Percentiles rank a stretch among this genome's conserved stretches.
These are phyloP conservation scores for Globisporangium spiculum DNA, from an alignment of 352 stramenopile species.

Conservation along the genomic window DNA sequence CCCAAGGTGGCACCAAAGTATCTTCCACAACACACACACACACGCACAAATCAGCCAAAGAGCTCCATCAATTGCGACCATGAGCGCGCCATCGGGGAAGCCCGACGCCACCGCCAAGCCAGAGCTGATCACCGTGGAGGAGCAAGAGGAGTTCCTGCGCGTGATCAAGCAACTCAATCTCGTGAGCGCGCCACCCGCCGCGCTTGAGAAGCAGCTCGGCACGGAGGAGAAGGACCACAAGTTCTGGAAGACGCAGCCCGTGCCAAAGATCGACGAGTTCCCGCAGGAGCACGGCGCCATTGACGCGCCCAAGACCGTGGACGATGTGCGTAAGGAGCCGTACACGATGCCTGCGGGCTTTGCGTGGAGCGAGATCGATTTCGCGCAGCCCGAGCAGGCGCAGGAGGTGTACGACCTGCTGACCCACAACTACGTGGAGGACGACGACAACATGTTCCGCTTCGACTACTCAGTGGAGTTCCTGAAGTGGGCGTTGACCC, in stretches of 20 bases:
- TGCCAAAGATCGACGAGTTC: constrained; percentile 68
- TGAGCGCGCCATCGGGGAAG: background rate
- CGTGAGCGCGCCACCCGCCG: constrained; percentile 23
- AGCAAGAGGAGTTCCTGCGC: constrained; percentile 78
- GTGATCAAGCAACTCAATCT: constrained; percentile 67
- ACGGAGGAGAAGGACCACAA: constrained; percentile 52
- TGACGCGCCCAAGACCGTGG: constrained; percentile 87
- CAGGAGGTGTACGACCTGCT: constrained; percentile 97
- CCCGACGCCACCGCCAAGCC: constrained; percentile 10
- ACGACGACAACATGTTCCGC: constrained; percentile 97
- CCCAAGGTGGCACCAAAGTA: background rate
- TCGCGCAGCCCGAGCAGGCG: constrained; percentile 68
- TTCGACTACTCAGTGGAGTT: constrained; percentile 89
- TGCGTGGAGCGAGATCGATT: constrained; percentile 90
- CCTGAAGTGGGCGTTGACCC: constrained; percentile 91
- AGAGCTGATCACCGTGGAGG: constrained; percentile 45
- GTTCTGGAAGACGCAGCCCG: constrained; percentile 91
- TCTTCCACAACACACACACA: background rate
- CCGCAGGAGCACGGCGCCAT: constrained; percentile 89
- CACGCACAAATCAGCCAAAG: too few species aligned
- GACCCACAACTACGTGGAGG: constrained; percentile 98
- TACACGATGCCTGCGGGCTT: constrained; percentile 97
- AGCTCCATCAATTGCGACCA: background rate
- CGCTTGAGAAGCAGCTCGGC: constrained; percentile 17
- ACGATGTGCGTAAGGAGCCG: constrained; percentile 90